Percentiles rank a stretch among this genome's conserved stretches.
These are phyloP conservation scores for Entomophthora muscae DNA, from an alignment of 371 early-diverging fungal genomes.

Conservation along the genomic window DNA sequence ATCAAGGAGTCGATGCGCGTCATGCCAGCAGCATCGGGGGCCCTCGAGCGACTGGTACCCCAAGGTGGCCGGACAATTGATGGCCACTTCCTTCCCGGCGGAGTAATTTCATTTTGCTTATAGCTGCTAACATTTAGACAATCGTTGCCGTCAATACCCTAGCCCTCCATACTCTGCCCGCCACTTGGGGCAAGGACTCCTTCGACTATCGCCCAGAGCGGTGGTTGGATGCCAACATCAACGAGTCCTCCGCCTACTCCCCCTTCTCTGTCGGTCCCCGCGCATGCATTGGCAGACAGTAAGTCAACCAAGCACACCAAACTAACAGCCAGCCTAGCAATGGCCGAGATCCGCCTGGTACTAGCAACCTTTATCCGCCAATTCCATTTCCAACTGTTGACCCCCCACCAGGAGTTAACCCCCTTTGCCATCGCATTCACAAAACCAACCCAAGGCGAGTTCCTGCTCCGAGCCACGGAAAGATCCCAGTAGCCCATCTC, in stretches of 20 bases:
- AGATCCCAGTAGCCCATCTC: no score
- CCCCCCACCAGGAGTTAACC: no score
- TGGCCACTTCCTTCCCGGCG: constrained; percentile 12
- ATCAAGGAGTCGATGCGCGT: constrained; percentile 6
- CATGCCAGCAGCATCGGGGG: not conserved
- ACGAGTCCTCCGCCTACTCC: not conserved
- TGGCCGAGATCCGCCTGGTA: no score
- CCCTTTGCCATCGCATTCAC: no score
- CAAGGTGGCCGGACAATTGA: constrained; percentile 12
- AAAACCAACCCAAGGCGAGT: no score
- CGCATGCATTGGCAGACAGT: constrained; percentile 8
- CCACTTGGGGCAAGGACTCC: not conserved
- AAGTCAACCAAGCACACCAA: no score
- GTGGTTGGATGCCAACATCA: not conserved
- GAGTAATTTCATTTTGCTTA: no score
- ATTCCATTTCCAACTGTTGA: no score
- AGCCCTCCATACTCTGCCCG: not conserved
- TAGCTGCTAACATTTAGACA: constrained; percentile 3
- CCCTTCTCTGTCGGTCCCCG: constrained; percentile 7
- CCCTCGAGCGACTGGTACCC: constrained; percentile 15
- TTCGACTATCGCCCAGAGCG: not conserved
- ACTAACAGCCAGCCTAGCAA: no score
- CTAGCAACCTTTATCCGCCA: no score
- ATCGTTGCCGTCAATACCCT: not conserved
- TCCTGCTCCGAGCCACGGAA: no score